Base-by-base conservation (phyloP, 108 stramenopile genomes). In the Nitzschia inconspicua region DNA sequence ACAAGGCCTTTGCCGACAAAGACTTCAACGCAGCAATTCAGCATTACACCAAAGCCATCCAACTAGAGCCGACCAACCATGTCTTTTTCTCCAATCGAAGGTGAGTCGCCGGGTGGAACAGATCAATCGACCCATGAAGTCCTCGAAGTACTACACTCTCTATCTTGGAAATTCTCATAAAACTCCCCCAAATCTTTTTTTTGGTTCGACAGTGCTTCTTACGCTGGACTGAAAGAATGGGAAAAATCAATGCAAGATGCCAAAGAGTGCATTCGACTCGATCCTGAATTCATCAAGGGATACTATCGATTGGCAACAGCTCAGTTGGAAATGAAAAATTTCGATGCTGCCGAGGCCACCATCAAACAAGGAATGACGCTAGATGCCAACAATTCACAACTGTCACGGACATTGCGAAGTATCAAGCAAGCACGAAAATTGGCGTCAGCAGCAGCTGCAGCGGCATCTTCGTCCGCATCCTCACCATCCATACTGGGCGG, bases 51-150 rank as follows among this genome's bases (percentile, higher is more conserved):
- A 82, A 86, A 37, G 94, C 96, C 3, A 97, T 97, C 48, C 69
- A 86, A 23, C 47, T 90, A 29, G 90, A 97, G 53, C 68, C 80
- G 35, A 85, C 75, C 39, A 91, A 95, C 59, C 95, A 94, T 63
- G 76, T 95, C 3, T 94, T 88, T 65, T 97, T 77, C 63, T 94
- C 92, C 31, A 97, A 97, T 47, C 65, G 96, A 46, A 86, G 91
- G 87, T 89, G 49, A 67, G 86, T 47, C 22, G 11, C 18, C 14
- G 47, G 28, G 2, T 11, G 3, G 44, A 29, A 14, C 18, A 36
- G 26, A 43, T 14, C 22, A 18, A 26, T 8, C 1, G 24, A 39
- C 22, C 23, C 20, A 26, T 48, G 32, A 41, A 44, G 9, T 43
- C 23, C 8, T 19, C n/a, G 0, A 39, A 39, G n/a, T 39, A 39